phyloP scores from a whole-genome alignment of 768 basidiomycete genomes.

The Lactarius tabidus region DNA sequence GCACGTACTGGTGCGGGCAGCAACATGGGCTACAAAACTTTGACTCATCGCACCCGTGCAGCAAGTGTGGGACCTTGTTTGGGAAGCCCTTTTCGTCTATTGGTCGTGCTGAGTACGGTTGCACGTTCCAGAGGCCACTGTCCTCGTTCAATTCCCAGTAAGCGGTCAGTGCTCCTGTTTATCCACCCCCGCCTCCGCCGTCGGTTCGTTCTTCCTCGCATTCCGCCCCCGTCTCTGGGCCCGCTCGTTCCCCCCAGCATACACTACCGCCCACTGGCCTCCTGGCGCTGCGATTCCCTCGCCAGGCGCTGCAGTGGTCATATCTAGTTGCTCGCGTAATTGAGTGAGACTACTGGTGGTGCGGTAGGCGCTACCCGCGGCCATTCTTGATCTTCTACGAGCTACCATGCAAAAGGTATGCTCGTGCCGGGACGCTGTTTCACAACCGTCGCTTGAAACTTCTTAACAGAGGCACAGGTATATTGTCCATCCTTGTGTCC shows the following conservation, averaged over 20 bases:
- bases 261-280: background rate
- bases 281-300: conserved; percentile 33
- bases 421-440: conserved; percentile 53
- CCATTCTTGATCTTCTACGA: conserved; percentile 55
- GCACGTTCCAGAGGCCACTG: conserved; percentile 27
- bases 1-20: conserved; percentile 42
- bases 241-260: no score
- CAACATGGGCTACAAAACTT: conserved; percentile 71
- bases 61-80: conserved; percentile 73
- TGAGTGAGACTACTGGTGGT: conserved; percentile 64
- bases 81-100: conserved; percentile 56
- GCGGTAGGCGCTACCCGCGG: conserved; percentile 55
- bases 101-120: conserved; percentile 44
- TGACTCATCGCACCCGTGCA: conserved; percentile 65
- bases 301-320: conserved; percentile 46
- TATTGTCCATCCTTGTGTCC: no score
- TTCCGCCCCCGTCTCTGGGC: no score
- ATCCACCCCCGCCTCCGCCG: background rate
- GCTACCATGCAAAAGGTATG: conserved; percentile 52
- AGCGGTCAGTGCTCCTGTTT: conserved; percentile 19
- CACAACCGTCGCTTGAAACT: no score
- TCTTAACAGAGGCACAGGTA: no score
- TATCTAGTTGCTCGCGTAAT: conserved; percentile 64
- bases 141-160: no score
- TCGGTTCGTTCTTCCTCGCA: background rate